These are phyloP conservation scores for Speleostelium caveatum DNA, from an alignment of 78 protist genomes.

Conservation along the genomic window DNA sequence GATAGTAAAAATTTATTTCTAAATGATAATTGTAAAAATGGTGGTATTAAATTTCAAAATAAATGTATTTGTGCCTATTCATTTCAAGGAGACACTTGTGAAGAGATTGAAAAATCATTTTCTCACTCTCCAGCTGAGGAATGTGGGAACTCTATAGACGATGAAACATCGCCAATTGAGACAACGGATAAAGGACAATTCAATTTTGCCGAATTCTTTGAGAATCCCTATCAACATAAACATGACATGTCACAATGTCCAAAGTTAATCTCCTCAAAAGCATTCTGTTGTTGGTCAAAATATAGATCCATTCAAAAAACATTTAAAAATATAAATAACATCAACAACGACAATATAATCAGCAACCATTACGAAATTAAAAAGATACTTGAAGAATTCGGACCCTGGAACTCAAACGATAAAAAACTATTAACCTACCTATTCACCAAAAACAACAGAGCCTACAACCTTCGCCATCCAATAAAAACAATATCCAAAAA, in stretches of 20 bases:
- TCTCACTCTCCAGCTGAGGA: no score
- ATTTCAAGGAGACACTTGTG: slow-evolving; percentile 15
- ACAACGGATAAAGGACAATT: not conserved
- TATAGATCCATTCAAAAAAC: not conserved
- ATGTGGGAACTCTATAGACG: no score
- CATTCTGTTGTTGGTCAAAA: slow-evolving; percentile 46
- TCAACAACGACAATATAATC: not conserved
- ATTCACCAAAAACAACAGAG: not conserved
- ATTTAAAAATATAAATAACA: no score
- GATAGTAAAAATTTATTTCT: no score
- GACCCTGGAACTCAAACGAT: slow-evolving; percentile 19
- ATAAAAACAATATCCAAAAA: not conserved
- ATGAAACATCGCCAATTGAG: no score
- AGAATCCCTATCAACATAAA: not conserved
- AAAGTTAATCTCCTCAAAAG: no score
- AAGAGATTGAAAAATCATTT: no score
- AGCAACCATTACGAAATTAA: not conserved
- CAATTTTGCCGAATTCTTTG: no score
- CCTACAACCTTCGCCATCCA: not conserved
- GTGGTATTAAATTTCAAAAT: not conserved
- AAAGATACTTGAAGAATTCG: not conserved
- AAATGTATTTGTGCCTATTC: slow-evolving; percentile 35
- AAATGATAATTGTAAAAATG: slow-evolving; percentile 32
- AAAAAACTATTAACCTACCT: not conserved
- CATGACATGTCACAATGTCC: not conserved